Conservation (phyloP, 1,284 basidiomycete genomes). For the Vanrija pseudolonga region DNA sequence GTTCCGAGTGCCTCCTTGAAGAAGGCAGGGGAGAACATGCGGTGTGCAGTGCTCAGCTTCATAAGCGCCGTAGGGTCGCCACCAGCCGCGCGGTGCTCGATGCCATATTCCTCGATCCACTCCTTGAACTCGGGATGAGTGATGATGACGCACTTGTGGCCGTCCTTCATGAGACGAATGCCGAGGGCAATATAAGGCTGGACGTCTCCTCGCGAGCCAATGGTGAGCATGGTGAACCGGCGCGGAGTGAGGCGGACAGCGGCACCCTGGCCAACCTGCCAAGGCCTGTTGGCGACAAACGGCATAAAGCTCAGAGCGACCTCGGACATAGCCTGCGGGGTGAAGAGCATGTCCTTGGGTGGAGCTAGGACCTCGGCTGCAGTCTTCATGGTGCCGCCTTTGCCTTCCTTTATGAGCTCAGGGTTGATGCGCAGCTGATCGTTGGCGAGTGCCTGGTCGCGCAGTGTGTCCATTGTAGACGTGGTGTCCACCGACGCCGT, state of each 20-base stretch:
- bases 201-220: slow-evolving; percentile 53
- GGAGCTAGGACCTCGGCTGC: slow-evolving; percentile 38
- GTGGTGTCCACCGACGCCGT: neutral
- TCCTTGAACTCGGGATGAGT: slow-evolving; percentile 62
- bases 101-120: slow-evolving; percentile 63
- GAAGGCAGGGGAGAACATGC: slow-evolving; percentile 80
- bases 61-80: slow-evolving; percentile 71
- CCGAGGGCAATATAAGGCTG: slow-evolving; percentile 53
- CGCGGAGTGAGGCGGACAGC: slow-evolving; percentile 31
- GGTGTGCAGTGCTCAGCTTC: slow-evolving; percentile 54
- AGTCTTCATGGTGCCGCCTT: slow-evolving; percentile 8
- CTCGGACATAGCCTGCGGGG: slow-evolving; percentile 27
- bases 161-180: slow-evolving; percentile 54
- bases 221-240: slow-evolving; percentile 50
- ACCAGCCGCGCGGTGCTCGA: slow-evolving; percentile 66
- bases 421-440: slow-evolving; percentile 12
- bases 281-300: slow-evolving; percentile 43
- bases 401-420: neutral
- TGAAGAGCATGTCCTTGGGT: slow-evolving; percentile 23
- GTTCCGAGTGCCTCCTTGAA: slow-evolving; percentile 65
- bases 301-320: slow-evolving; percentile 42
- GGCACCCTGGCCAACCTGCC: slow-evolving; percentile 1
- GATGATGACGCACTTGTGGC: slow-evolving; percentile 57
- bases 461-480: neutral
- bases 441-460: neutral